A percentile compares a stretch with the other conserved stretches of the same genome.
These are phyloP conservation scores for Debaryomyces maramus DNA, from an alignment of 805 yeast species.

Conservation along the genomic window DNA sequence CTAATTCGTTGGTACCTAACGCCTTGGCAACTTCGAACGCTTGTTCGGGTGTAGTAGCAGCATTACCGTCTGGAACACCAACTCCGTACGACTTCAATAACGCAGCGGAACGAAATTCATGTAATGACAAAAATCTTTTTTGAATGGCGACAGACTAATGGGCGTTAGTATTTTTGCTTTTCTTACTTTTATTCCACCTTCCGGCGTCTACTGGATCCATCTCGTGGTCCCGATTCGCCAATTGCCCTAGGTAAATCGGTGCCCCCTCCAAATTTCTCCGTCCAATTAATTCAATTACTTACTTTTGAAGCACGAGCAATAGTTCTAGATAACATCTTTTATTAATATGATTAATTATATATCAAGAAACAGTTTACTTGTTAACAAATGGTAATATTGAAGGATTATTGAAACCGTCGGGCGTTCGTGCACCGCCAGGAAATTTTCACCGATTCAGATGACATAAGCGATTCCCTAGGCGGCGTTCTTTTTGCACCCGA, in stretches of 20 bases:
- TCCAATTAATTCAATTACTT: slow-evolving; percentile 21
- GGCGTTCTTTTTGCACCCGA: too few relatives aligned
- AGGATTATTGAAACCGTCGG: neutral
- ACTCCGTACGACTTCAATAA: slow-evolving; percentile 80
- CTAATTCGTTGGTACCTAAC: slow-evolving; percentile 78
- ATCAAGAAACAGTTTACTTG: slow-evolving; percentile 1
- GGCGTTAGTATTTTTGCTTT: slow-evolving; percentile 17
- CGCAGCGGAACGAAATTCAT: slow-evolving; percentile 94
- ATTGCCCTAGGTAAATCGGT: too few relatives aligned
- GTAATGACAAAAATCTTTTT: slow-evolving; percentile 81
- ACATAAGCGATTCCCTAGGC: too few relatives aligned
- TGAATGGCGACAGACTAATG: slow-evolving; percentile 27
- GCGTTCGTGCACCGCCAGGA: neutral
- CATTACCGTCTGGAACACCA: slow-evolving; percentile 87
- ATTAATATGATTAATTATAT: neutral
- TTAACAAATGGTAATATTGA: slow-evolving; percentile 1
- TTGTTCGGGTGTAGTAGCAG: slow-evolving; percentile 86
- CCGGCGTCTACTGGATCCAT: slow-evolving; percentile 1
- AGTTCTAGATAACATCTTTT: slow-evolving; percentile 42
- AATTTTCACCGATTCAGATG: too few relatives aligned
- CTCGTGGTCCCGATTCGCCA: too few relatives aligned
- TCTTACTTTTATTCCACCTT: slow-evolving; percentile 4
- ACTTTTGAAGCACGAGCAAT: slow-evolving; percentile 45
- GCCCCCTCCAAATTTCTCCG: neutral
- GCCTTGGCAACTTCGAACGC: slow-evolving; percentile 81